phyloP scores from a whole-genome alignment of 2,329 filamentous ascomycete genomes.

The Cercospora sp. region DNA sequence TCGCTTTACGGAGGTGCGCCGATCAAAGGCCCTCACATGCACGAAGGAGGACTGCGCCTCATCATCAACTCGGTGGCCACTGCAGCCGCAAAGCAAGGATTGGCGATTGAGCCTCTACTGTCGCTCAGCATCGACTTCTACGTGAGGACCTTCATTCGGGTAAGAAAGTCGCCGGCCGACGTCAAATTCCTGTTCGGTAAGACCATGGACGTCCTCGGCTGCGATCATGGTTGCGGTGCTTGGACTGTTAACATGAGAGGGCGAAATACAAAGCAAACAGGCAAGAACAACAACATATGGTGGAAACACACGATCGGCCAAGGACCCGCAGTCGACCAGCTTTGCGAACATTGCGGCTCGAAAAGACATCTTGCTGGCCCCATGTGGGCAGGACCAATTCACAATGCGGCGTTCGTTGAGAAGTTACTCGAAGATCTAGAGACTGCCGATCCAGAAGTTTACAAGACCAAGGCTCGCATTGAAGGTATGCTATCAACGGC shows the following conservation, averaged over 20 bases:
- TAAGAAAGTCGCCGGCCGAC: conserved; percentile 75
- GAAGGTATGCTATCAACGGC: conserved; percentile 90
- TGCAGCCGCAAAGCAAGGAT: conserved; percentile 78
- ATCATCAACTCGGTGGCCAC: conserved; percentile 80
- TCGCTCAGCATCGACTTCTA: conserved; percentile 97
- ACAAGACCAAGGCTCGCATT: conserved; percentile 77
- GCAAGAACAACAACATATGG: conserved; percentile 67
- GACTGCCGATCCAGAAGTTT: conserved; percentile 64
- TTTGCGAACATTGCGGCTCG: conserved; percentile 79
- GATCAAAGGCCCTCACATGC: conserved; percentile 78
- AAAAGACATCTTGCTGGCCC: conserved; percentile 88
- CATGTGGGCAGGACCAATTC: conserved; percentile 90
- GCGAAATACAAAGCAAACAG: conserved; percentile 63
- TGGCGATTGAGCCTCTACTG: conserved; percentile 85
- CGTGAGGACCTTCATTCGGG: conserved; percentile 79
- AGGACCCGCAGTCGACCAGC: conserved; percentile 64
- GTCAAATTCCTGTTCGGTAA: conserved; percentile 90
- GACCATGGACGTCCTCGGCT: conserved; percentile 90
- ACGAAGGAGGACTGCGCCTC: conserved; percentile 84
- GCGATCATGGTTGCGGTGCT: conserved; percentile 85
- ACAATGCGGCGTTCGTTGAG: conserved; percentile 79
- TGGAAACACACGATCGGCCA: conserved; percentile 77
- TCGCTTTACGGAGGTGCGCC: conserved; percentile 91
- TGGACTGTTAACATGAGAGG: conserved; percentile 82
- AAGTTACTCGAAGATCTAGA: conserved; percentile 73